Conservation (phyloP, 176 grass and related monocot species). For the Rhynchospora breviuscula region DNA sequence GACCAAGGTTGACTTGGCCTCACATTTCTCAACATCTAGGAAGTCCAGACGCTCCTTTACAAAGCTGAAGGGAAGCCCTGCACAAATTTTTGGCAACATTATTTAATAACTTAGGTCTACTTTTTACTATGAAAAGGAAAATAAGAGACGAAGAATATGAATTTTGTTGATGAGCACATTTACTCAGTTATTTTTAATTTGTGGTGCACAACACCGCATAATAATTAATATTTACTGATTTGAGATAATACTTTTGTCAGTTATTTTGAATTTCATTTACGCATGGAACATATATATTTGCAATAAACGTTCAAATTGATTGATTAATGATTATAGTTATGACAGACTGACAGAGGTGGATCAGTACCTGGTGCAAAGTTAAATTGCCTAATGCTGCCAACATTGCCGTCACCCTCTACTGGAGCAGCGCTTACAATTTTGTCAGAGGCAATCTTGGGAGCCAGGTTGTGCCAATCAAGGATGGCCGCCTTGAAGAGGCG, state of each 20-base stretch:
- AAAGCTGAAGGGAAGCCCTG: slow-evolving; percentile 48
- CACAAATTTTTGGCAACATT: not conserved
- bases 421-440: slow-evolving; percentile 43
- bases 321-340: no score
- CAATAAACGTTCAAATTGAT: no score
- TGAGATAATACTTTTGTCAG: no score
- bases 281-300: no score
- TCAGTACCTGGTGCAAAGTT: slow-evolving; percentile 62
- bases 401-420: slow-evolving; percentile 34
- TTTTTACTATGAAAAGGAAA: not conserved
- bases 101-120: no score
- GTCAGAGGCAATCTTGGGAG: slow-evolving; percentile 44
- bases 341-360: not conserved
- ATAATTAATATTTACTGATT: no score
- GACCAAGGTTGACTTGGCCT: slow-evolving; percentile 47
- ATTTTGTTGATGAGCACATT: no score
- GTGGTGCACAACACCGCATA: no score
- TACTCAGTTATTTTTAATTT: no score
- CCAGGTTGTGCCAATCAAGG: slow-evolving; percentile 70
- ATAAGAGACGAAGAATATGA: no score
- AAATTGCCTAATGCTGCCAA: slow-evolving; percentile 58
- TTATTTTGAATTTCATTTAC: no score
- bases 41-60: slow-evolving; percentile 66
- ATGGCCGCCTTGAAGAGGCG: slow-evolving; percentile 60
- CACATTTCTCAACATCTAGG: slow-evolving; percentile 44